Base-by-base conservation (phyloP, 2,329 filamentous ascomycete species). In the Cryphonectria radicalis region DNA sequence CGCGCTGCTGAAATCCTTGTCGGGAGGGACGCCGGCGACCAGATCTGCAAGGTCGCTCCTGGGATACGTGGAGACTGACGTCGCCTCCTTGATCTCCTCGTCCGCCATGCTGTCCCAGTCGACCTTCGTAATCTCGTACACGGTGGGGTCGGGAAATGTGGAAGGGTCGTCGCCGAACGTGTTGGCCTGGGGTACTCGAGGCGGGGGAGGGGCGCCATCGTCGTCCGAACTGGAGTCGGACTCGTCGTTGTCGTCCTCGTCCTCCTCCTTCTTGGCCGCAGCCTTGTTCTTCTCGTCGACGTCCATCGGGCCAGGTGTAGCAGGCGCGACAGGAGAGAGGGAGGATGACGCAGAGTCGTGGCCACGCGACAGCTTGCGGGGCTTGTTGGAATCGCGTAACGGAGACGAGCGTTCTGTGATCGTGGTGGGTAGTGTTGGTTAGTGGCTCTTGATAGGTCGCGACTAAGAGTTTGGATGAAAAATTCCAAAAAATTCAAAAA, bases 81-180 rank as follows among this genome's bases (percentile, higher is more conserved):
- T 97, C 67, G 98, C 95, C 75, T 92, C 89, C 78, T 92, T 94
- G 80, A 91, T 93, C 77, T 97, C 91, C n/a, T 95, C 92, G 70
- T 94, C 90, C 2, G 90, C 87, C 91, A 97, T 97, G 74, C 88
- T 91, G 0, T 91, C 87, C 59, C 71, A 67, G 0, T 88, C 87
- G 35, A 95, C 86, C 0, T 91, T 86, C 70, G 91, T 91, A 74
- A 99, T 98, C 79, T 99, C 93, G 84, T 99, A 99, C 66, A 98
- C 88, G 50, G 95, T 97, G 1, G 95, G 94, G 78, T 99, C 96
- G 28, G 89, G 89, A 77, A 95, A 97, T n/a, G 91, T 94, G 37
- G 94, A 93, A 0, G 95, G 95, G 78, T 98, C 94, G 55, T 95
- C 91, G 72, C 95, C 95, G 80, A 98, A 98, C 0, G 94, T 95